phyloP scores from a whole-genome alignment of 1,284 basidiomycete species.

The Earliella scabrosa region DNA sequence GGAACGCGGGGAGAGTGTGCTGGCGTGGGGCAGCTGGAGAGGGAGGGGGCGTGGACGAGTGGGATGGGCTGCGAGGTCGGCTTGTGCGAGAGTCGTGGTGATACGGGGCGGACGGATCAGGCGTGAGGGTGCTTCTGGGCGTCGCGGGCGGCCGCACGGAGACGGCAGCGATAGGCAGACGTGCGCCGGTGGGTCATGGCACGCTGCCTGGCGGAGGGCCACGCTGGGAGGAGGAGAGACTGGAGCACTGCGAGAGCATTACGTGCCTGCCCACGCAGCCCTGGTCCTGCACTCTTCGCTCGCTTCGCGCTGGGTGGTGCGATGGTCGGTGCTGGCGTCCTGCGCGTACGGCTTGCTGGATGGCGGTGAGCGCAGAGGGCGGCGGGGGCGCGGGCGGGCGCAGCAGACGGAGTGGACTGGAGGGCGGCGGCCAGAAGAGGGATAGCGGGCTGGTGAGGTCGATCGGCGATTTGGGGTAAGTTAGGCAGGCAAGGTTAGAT shows the following conservation, averaged over 20 bases:
- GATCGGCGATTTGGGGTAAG: conserved; percentile 21
- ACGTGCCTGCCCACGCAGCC: too few relatives aligned
- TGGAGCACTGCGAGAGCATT: too few relatives aligned
- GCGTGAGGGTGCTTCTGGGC: conserved; percentile 18
- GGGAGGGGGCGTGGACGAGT: conserved; percentile 2
- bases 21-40: background rate
- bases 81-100: conserved; percentile 15
- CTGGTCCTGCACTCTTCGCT: too few relatives aligned
- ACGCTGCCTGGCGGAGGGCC: background rate
- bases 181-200: background rate
- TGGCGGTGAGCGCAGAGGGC: background rate
- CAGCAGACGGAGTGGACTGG: background rate
- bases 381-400: conserved; percentile 5
- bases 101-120: conserved; percentile 15
- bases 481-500: conserved; percentile 16
- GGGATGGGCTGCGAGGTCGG: conserved; percentile 1
- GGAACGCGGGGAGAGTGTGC: too few relatives aligned
- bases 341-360: too few relatives aligned
- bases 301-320: too few relatives aligned
- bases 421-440: conserved; percentile 8
- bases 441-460: conserved; percentile 8
- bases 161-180: background rate
- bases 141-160: background rate
- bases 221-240: background rate
- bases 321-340: too few relatives aligned